Evolutionary conservation across 177 flowering plant genomes (phyloP), one percentile per base, ranked within the genome.

Genomic region (Vitis hybrid): DNA sequence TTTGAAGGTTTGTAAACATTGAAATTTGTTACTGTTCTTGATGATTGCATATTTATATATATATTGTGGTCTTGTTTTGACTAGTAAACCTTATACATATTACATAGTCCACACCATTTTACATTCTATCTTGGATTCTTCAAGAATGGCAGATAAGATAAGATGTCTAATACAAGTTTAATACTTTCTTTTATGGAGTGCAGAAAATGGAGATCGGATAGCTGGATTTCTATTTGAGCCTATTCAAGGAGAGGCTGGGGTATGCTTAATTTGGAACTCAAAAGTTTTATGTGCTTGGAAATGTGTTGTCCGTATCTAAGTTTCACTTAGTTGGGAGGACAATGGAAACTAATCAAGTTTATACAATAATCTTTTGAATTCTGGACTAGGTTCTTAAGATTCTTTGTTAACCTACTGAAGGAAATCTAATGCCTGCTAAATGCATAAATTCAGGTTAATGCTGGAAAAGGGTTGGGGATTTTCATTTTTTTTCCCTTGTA

Each of bases 191-290:
- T 32, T 41, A 7, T 69, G 53, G 48, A 17, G 2, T 80, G 80
- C 97, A 95, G 99, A 88, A 73, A 74, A 80, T 61, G 98, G 97
- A 72, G 87, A 92, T 64, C 78, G 64, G 58, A 90, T 93, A 54
- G 99, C 99, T 73, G 99, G 91, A 73, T 96, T 93, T 82, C 81
- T 96, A 46, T 96, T 96, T 80, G 99, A 96, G 79, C 99, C 99
- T 51, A 96, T 96, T 73, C 99, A 96, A 83, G 99, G 99, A 63
- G 99, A 96, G 82, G 99, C 99, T 53, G 99, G 98, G 88, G 97
- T 96, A 91, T 73, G 88, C 69, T 2, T 41, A 1, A 51, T 66
- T 76, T 21, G 32, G 20, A 54, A 50, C 68, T 46, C 13, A 1
- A 64, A 32, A 12, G 24, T 58, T 50, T 46, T 21, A 21, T 24